Base-by-base conservation (phyloP, 2,329 filamentous ascomycete genomes). In the Amylocarpus encephaloides region DNA sequence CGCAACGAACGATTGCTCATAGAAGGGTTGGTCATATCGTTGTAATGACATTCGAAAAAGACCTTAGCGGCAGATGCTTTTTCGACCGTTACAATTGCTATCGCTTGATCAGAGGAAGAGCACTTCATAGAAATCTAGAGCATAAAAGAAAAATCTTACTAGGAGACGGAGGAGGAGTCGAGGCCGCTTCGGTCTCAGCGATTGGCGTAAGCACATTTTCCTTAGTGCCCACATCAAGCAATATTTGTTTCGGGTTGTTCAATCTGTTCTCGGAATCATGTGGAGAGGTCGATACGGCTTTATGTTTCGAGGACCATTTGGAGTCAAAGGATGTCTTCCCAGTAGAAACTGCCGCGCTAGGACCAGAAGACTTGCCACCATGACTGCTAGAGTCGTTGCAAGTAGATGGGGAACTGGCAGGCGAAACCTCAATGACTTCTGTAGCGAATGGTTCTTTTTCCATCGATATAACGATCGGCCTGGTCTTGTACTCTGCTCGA, bases 31-130 rank as follows among this genome's bases (percentile, higher is more conserved):
- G 88, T 72, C 6, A 89, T 66, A n/a, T 81, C 73, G 59, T 91
- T 85, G 71, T 87, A 96, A 61, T 91, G 80, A 0, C 83, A 88
- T 67, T 97, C 93, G 9, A 97, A 76, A 60, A 82, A 94, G 16
- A 94, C 80, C 66, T 95, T 96, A 39, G 88, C 85, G 0, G 88
- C 85, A 0, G 89, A 82, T 2, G 84, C 80, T 53, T 79, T 82
- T 69, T 97, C 92, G 0, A 89, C 84, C 0, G 90, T 95, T 2
- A 63, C 52, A 19, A 66, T 51, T 49, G 64, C 64, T 66, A 41
- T 2, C 3, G 16, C 3, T 19, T 5, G 35, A 32, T 57, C 38
- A 52, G 36, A 9, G 11, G 7, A 7, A 7, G 22, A 26, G 4
- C 22, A 18, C 6, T 4, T 33, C 3, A 1, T 1, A 40, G 38